Percentiles rank a stretch among this genome's conserved stretches.
phyloP scores from a whole-genome alignment of 108 stramenopile species.

The Epithemia pelagica region DNA sequence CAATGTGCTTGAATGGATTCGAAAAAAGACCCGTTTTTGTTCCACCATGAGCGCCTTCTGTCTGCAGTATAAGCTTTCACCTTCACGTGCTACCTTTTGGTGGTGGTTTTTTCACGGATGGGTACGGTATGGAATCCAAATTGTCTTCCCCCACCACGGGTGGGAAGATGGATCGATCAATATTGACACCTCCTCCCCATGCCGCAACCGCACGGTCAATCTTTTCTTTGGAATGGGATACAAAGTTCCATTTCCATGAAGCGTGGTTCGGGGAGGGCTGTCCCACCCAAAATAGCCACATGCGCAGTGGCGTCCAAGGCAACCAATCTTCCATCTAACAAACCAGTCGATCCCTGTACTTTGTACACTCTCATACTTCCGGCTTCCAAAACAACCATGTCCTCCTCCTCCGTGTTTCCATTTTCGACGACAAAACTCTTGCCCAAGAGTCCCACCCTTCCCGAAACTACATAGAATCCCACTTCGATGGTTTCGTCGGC shows the following conservation, averaged over 20 bases:
- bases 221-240: slow-evolving; percentile 6
- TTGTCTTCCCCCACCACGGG: slow-evolving; percentile 13
- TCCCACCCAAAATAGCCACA: slow-evolving; percentile 13
- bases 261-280: slow-evolving; percentile 12
- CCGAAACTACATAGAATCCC: slow-evolving; percentile 13
- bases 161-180: slow-evolving; percentile 20
- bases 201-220: slow-evolving; percentile 9
- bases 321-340: neutral
- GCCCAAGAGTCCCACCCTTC: neutral
- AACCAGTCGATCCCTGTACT: neutral
- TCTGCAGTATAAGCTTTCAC: too few relatives aligned
- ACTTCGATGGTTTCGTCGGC: slow-evolving; percentile 8
- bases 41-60: too few relatives aligned
- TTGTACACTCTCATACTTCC: neutral
- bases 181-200: slow-evolving; percentile 1
- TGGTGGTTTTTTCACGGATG: too few relatives aligned
- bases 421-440: neutral
- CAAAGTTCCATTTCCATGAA: slow-evolving; percentile 23
- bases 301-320: neutral
- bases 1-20: too few relatives aligned
- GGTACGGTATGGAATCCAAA: slow-evolving; percentile 15
- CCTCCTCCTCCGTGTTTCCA: neutral
- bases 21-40: too few relatives aligned
- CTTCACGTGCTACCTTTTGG: too few relatives aligned
- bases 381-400: neutral